Evolutionary conservation across 73 alveolate species (phyloP).

Genomic region (Tetrahymena malaccensis): DNA sequence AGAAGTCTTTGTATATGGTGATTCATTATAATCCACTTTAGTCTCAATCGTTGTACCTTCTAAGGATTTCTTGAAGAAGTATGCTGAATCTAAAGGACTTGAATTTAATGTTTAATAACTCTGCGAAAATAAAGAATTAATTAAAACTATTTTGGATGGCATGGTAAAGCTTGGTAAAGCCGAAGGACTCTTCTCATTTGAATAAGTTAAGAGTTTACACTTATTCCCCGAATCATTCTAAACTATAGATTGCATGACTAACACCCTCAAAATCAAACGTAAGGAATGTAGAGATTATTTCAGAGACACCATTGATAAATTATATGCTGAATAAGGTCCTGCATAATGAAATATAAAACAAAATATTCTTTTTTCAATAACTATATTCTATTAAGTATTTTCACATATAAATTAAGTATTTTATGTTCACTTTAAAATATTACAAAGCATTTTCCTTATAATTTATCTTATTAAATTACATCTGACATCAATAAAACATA

Average conservation of each 20-base stretch:
- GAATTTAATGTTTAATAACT: slow-evolving; percentile 20
- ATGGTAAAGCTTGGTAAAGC: neutral
- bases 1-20: slow-evolving; percentile 89
- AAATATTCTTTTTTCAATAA: neutral
- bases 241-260: neutral
- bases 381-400: neutral
- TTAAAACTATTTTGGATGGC: neutral
- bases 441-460: too few species aligned
- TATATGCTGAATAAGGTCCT: neutral
- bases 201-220: neutral
- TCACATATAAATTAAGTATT: too few species aligned
- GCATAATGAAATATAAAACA: neutral
- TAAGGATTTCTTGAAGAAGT: slow-evolving; percentile 48
- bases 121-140: neutral
- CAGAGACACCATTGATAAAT: neutral
- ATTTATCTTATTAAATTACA: too few species aligned
- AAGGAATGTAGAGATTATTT: neutral
- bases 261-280: slow-evolving; percentile 3
- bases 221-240: slow-evolving; percentile 5
- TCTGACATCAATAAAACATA: too few species aligned
- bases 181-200: neutral
- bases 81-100: slow-evolving; percentile 1
- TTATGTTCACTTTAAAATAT: too few species aligned
- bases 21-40: slow-evolving; percentile 57
- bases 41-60: slow-evolving; percentile 80